These are phyloP conservation scores for Solanum hybrid DNA, from an alignment of 305 asterid genomes.

Conservation along the genomic window DNA sequence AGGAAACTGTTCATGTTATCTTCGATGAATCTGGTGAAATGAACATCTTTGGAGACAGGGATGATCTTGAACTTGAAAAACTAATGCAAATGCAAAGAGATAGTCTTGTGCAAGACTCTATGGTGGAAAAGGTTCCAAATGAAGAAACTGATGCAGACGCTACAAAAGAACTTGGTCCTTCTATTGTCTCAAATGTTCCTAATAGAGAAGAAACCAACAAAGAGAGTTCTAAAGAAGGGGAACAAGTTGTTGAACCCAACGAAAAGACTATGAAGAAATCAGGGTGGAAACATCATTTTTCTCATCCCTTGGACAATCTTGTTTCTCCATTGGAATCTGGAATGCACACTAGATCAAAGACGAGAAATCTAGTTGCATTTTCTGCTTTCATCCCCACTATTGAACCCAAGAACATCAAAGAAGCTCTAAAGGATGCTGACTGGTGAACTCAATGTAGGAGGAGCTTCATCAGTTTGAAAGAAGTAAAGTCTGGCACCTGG, in stretches of 20 bases:
- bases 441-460: not conserved
- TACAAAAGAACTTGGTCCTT: too few species aligned
- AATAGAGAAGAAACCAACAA: not conserved
- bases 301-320: not conserved
- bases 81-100: too few species aligned
- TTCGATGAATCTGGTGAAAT: too few species aligned
- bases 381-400: not conserved
- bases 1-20: too few species aligned
- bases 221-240: not conserved
- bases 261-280: not conserved
- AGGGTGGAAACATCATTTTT: not conserved
- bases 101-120: too few species aligned
- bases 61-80: too few species aligned
- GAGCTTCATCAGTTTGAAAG: not conserved
- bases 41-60: too few species aligned
- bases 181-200: too few species aligned
- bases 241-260: not conserved
- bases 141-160: too few species aligned
- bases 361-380: not conserved
- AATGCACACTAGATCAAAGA: not conserved
- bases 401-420: not conserved
- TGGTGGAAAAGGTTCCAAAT: too few species aligned
- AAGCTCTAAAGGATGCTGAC: not conserved
- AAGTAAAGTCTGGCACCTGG: not conserved
- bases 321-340: not conserved